Base-by-base conservation (phyloP, 2,329 filamentous ascomycete species). In the Ramularia collo-cygni region DNA sequence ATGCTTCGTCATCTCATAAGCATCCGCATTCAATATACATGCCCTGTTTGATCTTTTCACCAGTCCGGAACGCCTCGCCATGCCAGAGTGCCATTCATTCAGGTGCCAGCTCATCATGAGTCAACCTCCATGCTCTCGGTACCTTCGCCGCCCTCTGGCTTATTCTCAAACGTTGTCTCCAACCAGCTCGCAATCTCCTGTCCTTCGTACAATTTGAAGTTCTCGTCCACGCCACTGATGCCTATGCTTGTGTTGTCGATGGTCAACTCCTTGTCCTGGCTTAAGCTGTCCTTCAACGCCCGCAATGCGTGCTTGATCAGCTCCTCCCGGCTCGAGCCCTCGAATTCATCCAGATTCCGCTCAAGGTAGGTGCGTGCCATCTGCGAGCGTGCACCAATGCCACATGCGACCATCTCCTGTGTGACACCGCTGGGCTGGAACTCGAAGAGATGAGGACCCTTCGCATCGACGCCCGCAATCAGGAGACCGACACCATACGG, bases 321-420 rank as follows among this genome's bases (percentile, higher is more conserved):
- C 66, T 94, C 85, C 60, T 95, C 90, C 56, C 85, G 75, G 49
- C 74, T 78, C 61, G 80, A 81, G 51, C 76, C 75, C 57, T 78
- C 76, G 64, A 98, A 96, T 53, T 79, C 70, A 48, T 94, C 89
- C 46, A 95, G 68, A 67, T 95, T 85, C 60, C 87, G 77, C 76
- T 98, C 92, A 40, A 98, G 73, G 67, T 98, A 98, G 48, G 92
- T 98, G 60, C 92, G 75, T 16, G 92, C 92, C 87, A 96, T 96
- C 72, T 98, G 92, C 64, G 84, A 92, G 56, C 92, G 77, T 34
- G 92, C 92, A 38, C 92, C 92, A 63, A 98, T 98, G 43, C 89
- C 90, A 62, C 90, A 95, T 16, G 92, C 92, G 35, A 85, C 65
- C 87, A 96, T 96, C 76, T 98, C 92, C 62, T 95, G 85, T 56